These are phyloP conservation scores for Cladobotryum mycophilum DNA, from an alignment of 2,329 filamentous ascomycete genomes.

Conservation along the genomic window DNA sequence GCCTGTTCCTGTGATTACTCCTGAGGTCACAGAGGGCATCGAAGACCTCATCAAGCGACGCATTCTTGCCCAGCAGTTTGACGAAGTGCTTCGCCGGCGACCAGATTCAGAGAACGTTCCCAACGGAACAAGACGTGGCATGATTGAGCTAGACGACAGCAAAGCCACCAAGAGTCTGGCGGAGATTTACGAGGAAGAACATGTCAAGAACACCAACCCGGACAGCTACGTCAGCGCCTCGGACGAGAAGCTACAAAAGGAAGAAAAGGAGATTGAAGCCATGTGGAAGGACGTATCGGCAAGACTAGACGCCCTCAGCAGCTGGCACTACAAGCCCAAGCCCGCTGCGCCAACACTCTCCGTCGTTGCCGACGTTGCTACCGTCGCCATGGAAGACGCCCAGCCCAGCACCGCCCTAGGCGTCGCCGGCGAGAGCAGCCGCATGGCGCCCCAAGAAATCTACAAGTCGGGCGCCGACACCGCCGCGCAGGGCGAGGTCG, in stretches of 20 bases:
- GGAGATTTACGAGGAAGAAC: conserved; percentile 91
- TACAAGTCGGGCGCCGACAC: conserved; percentile 74
- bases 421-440: conserved; percentile 60
- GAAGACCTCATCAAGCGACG: conserved; percentile 91
- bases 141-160: conserved; percentile 76
- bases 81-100: conserved; percentile 78
- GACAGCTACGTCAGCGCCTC: conserved; percentile 72
- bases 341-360: conserved; percentile 74
- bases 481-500: conserved; percentile 61
- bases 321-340: conserved; percentile 93
- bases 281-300: conserved; percentile 77
- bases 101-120: conserved; percentile 65
- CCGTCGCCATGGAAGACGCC: conserved; percentile 90
- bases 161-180: conserved; percentile 85
- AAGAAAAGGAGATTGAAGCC: conserved; percentile 74
- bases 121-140: conserved; percentile 57
- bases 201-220: conserved; percentile 70
- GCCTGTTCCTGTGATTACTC: conserved; percentile 87
- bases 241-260: conserved; percentile 74
- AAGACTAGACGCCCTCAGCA: conserved; percentile 82
- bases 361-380: conserved; percentile 85
- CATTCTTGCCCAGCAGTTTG: conserved; percentile 84
- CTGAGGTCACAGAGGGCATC: conserved; percentile 83
- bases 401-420: conserved; percentile 77
- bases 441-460: conserved; percentile 89